Evolutionary conservation across 768 basidiomycete species (phyloP).

Genomic region (Tephrocybe sp.): DNA sequence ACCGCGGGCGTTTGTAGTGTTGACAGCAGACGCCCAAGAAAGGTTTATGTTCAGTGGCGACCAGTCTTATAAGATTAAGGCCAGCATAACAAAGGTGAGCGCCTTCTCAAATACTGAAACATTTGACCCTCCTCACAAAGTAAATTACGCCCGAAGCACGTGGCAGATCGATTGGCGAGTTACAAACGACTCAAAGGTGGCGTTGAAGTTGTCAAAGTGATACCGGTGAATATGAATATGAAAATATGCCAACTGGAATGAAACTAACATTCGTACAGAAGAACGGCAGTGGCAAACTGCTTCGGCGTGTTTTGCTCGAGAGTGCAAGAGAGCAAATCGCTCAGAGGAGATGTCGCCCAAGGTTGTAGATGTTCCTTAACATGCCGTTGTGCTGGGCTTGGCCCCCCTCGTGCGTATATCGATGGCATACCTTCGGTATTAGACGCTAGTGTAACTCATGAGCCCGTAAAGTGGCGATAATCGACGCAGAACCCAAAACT

Average conservation of each 20-base stretch:
- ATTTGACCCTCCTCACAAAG: neutral
- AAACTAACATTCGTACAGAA: constrained; percentile 27
- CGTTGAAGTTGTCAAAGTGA: constrained; percentile 33
- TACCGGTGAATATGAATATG: constrained; percentile 33
- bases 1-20: constrained; percentile 62
- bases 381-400: no score
- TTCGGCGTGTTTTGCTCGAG: constrained; percentile 43
- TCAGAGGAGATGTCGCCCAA: constrained; percentile 12
- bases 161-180: constrained; percentile 44
- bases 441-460: no score
- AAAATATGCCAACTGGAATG: no score
- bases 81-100: constrained; percentile 43
- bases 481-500: no score
- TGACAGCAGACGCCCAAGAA: constrained; percentile 37
- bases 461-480: no score
- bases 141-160: constrained; percentile 32
- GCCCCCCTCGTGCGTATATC: no score
- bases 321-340: constrained; percentile 14
- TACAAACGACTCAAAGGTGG: constrained; percentile 54
- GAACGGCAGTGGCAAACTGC: constrained; percentile 56
- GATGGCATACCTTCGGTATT: no score
- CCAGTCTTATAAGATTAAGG: constrained; percentile 32
- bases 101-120: neutral
- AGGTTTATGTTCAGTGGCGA: constrained; percentile 25
- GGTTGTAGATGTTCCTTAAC: constrained; percentile 5